These are phyloP conservation scores for Penicillium coffeae DNA, from an alignment of 495 filamentous ascomycete genomes.

Conservation along the genomic window DNA sequence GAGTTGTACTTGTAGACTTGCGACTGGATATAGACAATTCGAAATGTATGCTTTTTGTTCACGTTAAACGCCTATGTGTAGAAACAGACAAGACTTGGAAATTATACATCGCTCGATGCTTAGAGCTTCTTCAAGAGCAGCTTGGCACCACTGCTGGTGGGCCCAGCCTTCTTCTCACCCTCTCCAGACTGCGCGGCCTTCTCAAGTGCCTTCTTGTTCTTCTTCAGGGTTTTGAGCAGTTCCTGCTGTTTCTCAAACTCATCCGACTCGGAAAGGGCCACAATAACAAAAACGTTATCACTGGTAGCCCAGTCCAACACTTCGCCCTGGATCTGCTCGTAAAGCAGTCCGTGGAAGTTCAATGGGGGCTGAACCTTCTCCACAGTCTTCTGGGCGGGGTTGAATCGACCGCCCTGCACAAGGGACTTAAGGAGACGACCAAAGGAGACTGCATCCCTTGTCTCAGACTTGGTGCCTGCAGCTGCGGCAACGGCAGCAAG, in stretches of 20 bases:
- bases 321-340: conserved; percentile 67
- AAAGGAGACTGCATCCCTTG: conserved; percentile 55
- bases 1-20: too few relatives aligned
- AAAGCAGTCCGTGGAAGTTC: conserved; percentile 74
- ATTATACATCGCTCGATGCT: conserved; percentile 14
- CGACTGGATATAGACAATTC: background rate
- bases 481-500: conserved; percentile 67
- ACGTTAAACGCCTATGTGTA: conserved; percentile 2
- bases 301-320: conserved; percentile 85
- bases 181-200: conserved; percentile 39
- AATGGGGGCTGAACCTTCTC: conserved; percentile 71
- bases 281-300: conserved; percentile 72
- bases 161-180: conserved; percentile 38
- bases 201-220: conserved; percentile 50
- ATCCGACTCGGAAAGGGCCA: conserved; percentile 73
- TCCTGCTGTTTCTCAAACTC: conserved; percentile 67
- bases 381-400: conserved; percentile 62
- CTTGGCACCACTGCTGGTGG: conserved; percentile 41
- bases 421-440: conserved; percentile 89
- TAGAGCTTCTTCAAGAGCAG: conserved; percentile 43
- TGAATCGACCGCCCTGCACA: conserved; percentile 80
- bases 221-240: conserved; percentile 60
- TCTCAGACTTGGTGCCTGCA: conserved; percentile 58
- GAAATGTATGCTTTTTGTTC: conserved; percentile 6
- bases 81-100: background rate